Conservation (phyloP, 306 rosid genomes). For the Dryas alaskensis region DNA sequence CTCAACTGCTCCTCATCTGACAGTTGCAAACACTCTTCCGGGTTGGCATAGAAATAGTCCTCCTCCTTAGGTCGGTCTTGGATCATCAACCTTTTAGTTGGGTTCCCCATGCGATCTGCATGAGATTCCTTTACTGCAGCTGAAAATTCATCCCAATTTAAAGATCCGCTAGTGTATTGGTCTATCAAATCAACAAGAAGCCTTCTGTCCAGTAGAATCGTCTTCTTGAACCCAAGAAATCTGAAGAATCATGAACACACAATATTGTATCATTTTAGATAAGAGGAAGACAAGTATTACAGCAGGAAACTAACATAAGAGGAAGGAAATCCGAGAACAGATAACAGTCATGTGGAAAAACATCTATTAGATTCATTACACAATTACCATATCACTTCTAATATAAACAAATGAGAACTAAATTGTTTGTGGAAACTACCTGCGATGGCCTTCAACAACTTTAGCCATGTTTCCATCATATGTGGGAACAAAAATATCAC, state of each 20-base stretch:
- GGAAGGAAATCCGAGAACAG: background rate
- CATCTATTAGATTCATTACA: background rate
- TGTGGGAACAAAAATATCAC: slow-evolving; percentile 95
- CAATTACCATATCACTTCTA: background rate
- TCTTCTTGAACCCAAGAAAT: slow-evolving; percentile 84
- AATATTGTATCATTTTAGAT: background rate
- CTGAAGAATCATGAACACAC: slow-evolving; percentile 39
- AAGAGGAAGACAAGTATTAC: background rate
- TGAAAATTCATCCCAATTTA: slow-evolving; percentile 82
- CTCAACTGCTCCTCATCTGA: slow-evolving; percentile 47
- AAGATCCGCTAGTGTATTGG: slow-evolving; percentile 47
- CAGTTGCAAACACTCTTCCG: slow-evolving; percentile 75
- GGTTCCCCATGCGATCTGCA: slow-evolving; percentile 77
- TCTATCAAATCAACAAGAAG: slow-evolving; percentile 86
- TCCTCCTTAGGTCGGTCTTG: slow-evolving; percentile 92
- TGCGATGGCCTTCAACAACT: slow-evolving; percentile 98
- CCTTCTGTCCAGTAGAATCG: slow-evolving; percentile 72
- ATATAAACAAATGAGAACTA: background rate
- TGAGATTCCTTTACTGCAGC: slow-evolving; percentile 76
- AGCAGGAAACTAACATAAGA: background rate
- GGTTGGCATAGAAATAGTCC: slow-evolving; percentile 92
- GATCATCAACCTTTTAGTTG: slow-evolving; percentile 60
- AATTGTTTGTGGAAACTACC: slow-evolving; percentile 43
- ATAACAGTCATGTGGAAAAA: background rate
- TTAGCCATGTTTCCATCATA: slow-evolving; percentile 99